A percentile compares a stretch with the other conserved stretches of the same genome.
These are phyloP conservation scores for Dioszegia crocea DNA, from an alignment of 768 basidiomycete species.

Conservation along the genomic window DNA sequence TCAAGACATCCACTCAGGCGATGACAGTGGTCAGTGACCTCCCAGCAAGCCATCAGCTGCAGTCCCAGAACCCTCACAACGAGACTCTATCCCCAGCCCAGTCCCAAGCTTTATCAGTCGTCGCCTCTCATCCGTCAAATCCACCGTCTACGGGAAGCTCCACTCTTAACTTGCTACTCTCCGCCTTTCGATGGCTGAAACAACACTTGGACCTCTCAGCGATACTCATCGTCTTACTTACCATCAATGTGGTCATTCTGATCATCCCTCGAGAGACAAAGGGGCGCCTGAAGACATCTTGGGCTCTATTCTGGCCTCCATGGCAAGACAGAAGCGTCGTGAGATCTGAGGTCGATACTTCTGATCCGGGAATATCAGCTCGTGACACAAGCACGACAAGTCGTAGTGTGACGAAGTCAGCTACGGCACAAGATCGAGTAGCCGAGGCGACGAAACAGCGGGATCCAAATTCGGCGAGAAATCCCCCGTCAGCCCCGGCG, in stretches of 20 bases:
- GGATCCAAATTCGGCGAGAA: too few relatives aligned
- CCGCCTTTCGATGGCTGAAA: neutral
- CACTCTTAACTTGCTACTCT: neutral
- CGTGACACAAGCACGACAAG: too few relatives aligned
- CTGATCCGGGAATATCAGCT: too few relatives aligned
- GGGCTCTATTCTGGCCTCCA: slow-evolving; percentile 35
- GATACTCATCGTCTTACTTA: slow-evolving; percentile 14
- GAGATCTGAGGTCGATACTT: too few relatives aligned
- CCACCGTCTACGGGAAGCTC: slow-evolving; percentile 1
- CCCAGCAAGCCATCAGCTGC: too few relatives aligned
- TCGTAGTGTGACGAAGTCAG: neutral
- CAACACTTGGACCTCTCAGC: slow-evolving; percentile 7
- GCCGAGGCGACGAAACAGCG: too few relatives aligned
- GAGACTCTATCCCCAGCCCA: too few relatives aligned
- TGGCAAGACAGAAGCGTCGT: slow-evolving; percentile 35
- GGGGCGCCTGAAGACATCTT: slow-evolving; percentile 18
- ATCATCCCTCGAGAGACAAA: slow-evolving; percentile 13
- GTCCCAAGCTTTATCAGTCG: neutral
- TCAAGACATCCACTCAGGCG: too few relatives aligned
- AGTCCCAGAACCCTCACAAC: too few relatives aligned
- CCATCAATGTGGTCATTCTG: slow-evolving; percentile 15
- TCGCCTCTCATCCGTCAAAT: neutral
- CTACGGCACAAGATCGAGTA: too few relatives aligned
- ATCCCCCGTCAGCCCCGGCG: too few relatives aligned
- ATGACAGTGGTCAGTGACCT: too few relatives aligned